phyloP scores from a whole-genome alignment of 1,139 yeast genomes.

The Blastobotrys indianensis region DNA sequence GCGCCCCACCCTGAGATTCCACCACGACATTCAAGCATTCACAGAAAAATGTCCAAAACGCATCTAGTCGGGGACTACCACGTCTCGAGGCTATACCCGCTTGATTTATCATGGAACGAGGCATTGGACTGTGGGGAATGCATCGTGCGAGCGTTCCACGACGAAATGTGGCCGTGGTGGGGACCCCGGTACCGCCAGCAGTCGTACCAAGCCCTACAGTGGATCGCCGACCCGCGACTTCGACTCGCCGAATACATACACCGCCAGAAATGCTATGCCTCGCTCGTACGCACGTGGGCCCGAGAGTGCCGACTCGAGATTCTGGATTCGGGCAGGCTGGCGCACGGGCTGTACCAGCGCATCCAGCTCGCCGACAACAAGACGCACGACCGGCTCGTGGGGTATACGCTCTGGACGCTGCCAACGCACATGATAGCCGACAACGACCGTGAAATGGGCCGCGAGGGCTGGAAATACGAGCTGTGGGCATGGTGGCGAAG shows the following conservation, averaged over 20 bases:
- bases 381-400: neutral
- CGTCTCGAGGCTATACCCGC: neutral
- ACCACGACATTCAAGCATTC: no score
- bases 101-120: constrained; percentile 1
- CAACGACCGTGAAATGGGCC: neutral
- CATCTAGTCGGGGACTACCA: no score
- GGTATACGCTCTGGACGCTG: constrained; percentile 5
- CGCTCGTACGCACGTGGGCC: neutral
- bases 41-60: no score
- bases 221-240: constrained; percentile 6
- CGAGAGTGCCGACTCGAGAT: neutral
- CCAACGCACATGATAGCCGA: constrained; percentile 1
- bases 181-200: constrained; percentile 2
- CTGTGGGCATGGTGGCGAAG: constrained; percentile 10
- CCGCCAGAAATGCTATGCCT: neutral
- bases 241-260: constrained; percentile 1
- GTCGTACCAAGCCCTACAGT: neutral
- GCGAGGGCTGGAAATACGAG: constrained; percentile 7
- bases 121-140: constrained; percentile 7
- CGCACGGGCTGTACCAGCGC: neutral
- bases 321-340: neutral
- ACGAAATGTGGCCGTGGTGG: constrained; percentile 10
- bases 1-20: no score
- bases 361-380: neutral
- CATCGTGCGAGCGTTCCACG: neutral